A percentile compares a stretch with the other conserved stretches of the same genome.
Evolutionary conservation across 2,329 filamentous ascomycete genomes (phyloP).

Genomic region (Didymella lethalis): DNA sequence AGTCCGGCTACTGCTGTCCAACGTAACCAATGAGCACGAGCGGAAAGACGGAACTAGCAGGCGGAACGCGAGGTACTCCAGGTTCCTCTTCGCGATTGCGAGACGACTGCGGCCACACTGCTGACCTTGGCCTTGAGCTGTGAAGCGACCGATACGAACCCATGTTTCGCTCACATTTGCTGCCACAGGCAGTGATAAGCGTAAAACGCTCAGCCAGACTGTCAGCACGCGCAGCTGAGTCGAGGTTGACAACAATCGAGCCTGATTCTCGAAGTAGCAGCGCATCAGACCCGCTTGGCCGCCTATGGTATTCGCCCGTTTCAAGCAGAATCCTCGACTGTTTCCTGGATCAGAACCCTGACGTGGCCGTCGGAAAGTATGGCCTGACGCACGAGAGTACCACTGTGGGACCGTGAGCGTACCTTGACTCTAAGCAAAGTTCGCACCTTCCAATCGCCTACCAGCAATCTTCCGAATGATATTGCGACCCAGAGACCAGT

Average conservation of each 20-base stretch:
- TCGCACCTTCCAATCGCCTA: constrained; percentile 11
- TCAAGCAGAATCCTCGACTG: constrained; percentile 16
- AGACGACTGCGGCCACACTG: constrained; percentile 8
- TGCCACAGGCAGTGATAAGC: constrained; percentile 26
- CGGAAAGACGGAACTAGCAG: constrained; percentile 8
- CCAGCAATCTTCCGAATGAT: neutral
- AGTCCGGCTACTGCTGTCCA: constrained; percentile 17
- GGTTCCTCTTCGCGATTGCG: neutral
- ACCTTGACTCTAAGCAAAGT: constrained; percentile 24
- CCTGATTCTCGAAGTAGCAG: constrained; percentile 14
- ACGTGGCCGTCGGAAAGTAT: constrained; percentile 28
- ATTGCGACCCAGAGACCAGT: neutral
- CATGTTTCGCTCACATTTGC: constrained; percentile 21
- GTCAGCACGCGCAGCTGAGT: constrained; percentile 40
- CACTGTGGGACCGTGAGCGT: constrained; percentile 16
- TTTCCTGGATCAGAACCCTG: constrained; percentile 21
- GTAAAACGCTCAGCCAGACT: constrained; percentile 18
- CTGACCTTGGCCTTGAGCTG: constrained; percentile 12
- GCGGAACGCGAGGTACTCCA: neutral
- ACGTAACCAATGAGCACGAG: constrained; percentile 10
- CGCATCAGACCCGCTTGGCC: constrained; percentile 9
- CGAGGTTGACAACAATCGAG: constrained; percentile 27
- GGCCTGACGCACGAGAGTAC: constrained; percentile 21
- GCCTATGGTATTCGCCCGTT: constrained; percentile 18
- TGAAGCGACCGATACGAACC: constrained; percentile 27